Evolutionary conservation across 2,329 filamentous ascomycete genomes (phyloP).

Genomic region (Metarhizium rileyi): DNA sequence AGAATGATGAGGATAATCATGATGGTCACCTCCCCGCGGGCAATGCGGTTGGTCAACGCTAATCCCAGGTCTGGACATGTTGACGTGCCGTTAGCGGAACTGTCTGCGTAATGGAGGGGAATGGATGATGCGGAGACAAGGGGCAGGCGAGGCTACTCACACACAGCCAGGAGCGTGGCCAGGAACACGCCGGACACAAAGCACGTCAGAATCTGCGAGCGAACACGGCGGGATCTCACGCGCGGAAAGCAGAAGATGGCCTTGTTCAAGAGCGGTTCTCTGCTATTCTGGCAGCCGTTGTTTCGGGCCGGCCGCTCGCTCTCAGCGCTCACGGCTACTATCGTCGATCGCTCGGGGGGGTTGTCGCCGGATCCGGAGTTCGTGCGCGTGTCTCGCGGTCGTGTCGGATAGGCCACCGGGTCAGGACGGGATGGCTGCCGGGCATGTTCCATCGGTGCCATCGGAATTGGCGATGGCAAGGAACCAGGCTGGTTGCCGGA

Average conservation of each 20-base stretch:
- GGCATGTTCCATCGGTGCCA: background rate
- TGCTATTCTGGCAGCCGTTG: background rate
- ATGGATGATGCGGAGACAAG: background rate
- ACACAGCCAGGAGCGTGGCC: slow-evolving; percentile 48
- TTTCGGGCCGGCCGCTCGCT: background rate
- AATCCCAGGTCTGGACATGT: slow-evolving; percentile 56
- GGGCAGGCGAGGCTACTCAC: slow-evolving; percentile 35
- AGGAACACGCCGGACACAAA: slow-evolving; percentile 58
- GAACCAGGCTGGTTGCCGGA: slow-evolving; percentile 6
- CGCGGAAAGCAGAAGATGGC: slow-evolving; percentile 48
- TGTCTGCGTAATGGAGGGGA: background rate
- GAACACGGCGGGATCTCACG: slow-evolving; percentile 42
- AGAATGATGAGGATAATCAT: slow-evolving; percentile 71
- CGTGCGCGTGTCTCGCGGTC: background rate
- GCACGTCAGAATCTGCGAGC: slow-evolving; percentile 47
- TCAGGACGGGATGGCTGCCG: background rate
- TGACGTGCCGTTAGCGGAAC: background rate
- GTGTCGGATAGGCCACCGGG: background rate
- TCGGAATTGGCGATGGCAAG: slow-evolving; percentile 5
- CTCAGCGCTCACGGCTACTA: background rate
- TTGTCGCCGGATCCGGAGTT: background rate
- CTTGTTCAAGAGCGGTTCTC: slow-evolving; percentile 17
- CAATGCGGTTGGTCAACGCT: slow-evolving; percentile 52
- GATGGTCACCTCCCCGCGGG: slow-evolving; percentile 65
- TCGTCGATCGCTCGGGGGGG: background rate